Conservation (phyloP, 768 basidiomycete species). For the Hypholoma sublateritium region DNA sequence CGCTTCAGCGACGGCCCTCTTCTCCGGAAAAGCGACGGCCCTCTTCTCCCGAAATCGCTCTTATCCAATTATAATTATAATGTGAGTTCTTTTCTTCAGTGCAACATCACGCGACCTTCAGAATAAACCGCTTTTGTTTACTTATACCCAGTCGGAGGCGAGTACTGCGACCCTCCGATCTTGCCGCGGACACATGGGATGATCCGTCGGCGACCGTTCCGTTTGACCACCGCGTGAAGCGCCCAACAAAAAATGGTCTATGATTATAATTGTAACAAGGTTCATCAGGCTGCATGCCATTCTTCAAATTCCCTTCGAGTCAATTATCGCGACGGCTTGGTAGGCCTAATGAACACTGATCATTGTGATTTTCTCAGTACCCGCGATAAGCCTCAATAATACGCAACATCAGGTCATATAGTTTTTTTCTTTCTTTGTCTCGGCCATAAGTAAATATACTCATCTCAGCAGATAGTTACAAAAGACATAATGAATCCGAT, state of each 20-base stretch:
- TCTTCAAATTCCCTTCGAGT: too few species aligned
- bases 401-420: too few species aligned
- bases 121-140: background rate
- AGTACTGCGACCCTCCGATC: constrained; percentile 11
- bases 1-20: background rate
- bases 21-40: too few species aligned
- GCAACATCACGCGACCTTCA: background rate
- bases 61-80: background rate
- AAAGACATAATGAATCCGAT: too few species aligned
- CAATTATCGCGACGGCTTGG: too few species aligned
- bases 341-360: too few species aligned
- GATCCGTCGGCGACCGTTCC: constrained; percentile 4
- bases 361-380: too few species aligned
- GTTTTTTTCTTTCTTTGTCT: too few species aligned
- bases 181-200: constrained; percentile 16
- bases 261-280: background rate
- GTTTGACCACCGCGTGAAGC: background rate
- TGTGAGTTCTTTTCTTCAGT: background rate
- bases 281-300: background rate
- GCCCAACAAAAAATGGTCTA: background rate
- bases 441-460: too few species aligned
- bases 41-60: background rate
- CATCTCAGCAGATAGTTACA: too few species aligned
- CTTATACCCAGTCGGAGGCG: constrained; percentile 9
- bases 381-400: too few species aligned